Evolutionary conservation across 2,329 filamentous ascomycete species (phyloP).

Genomic region (Botrytis porri): DNA sequence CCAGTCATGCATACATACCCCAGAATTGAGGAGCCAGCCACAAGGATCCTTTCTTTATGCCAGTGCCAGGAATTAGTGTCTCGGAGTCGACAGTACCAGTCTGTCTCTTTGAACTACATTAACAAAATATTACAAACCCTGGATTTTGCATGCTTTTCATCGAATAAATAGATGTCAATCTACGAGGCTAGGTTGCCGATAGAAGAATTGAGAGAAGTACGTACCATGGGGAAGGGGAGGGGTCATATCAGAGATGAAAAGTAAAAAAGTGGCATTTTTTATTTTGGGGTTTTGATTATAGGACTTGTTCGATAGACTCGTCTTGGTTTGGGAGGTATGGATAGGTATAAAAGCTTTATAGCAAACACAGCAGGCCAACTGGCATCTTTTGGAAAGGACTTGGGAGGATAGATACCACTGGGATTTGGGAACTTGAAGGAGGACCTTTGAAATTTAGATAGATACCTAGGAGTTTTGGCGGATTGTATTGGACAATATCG

Average conservation of each 20-base stretch:
- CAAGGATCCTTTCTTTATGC: neutral
- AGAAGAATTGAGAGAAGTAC: neutral
- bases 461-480: slow-evolving; percentile 10
- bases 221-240: neutral
- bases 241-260: neutral
- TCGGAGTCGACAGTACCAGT: neutral
- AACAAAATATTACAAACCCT: neutral
- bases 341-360: slow-evolving; percentile 8
- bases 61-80: neutral
- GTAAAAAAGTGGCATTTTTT: neutral
- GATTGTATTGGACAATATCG: neutral
- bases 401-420: slow-evolving; percentile 11
- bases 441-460: slow-evolving; percentile 8
- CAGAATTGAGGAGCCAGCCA: neutral
- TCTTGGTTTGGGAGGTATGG: neutral
- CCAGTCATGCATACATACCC: slow-evolving; percentile 19
- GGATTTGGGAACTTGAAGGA: slow-evolving; percentile 3
- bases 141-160: slow-evolving; percentile 7
- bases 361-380: neutral
- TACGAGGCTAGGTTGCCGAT: neutral
- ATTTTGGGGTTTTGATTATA: neutral
- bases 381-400: slow-evolving; percentile 8
- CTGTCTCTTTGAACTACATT: neutral
- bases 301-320: neutral
- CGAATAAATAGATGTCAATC: slow-evolving; percentile 5